Evolutionary conservation across 352 stramenopile genomes (phyloP).

Genomic region (Bremia lactucae): DNA sequence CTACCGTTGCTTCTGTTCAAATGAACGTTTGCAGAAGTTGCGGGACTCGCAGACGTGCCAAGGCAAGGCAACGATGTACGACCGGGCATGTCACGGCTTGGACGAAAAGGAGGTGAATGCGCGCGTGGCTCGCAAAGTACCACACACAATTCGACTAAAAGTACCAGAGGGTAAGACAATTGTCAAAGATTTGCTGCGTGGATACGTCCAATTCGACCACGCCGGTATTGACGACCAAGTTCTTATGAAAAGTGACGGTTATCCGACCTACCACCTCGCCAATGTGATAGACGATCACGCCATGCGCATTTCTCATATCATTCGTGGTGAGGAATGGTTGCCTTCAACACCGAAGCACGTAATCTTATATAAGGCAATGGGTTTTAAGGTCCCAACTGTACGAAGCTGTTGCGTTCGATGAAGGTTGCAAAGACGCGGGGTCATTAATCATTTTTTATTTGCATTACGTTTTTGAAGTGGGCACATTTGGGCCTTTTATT

Average conservation of each 20-base stretch:
- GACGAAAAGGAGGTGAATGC: constrained; percentile 81
- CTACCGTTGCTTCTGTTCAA: constrained; percentile 96
- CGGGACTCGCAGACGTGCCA: constrained; percentile 82
- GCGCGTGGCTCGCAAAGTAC: constrained; percentile 79
- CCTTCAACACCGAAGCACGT: constrained; percentile 87
- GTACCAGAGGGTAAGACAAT: constrained; percentile 87
- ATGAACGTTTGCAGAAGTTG: constrained; percentile 89
- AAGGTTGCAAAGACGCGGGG: not conserved
- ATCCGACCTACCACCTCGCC: constrained; percentile 88
- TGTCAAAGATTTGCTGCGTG: constrained; percentile 93
- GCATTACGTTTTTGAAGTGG: constrained; percentile 39
- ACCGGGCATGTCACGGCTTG: constrained; percentile 92
- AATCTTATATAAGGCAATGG: constrained; percentile 84
- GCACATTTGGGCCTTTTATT: constrained; percentile 90
- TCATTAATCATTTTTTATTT: not conserved
- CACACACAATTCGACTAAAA: constrained; percentile 92
- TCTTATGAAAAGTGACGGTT: constrained; percentile 90
- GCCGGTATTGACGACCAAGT: constrained; percentile 85
- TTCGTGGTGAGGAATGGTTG: constrained; percentile 93
- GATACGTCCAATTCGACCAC: constrained; percentile 88
- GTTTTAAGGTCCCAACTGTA: constrained; percentile 57
- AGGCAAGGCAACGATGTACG: constrained; percentile 94
- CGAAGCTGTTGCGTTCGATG: not conserved
- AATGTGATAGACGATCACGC: constrained; percentile 94
- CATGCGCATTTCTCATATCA: constrained; percentile 97